Conservation (phyloP, 2,329 filamentous ascomycete species). For the Cercospora sojina region DNA sequence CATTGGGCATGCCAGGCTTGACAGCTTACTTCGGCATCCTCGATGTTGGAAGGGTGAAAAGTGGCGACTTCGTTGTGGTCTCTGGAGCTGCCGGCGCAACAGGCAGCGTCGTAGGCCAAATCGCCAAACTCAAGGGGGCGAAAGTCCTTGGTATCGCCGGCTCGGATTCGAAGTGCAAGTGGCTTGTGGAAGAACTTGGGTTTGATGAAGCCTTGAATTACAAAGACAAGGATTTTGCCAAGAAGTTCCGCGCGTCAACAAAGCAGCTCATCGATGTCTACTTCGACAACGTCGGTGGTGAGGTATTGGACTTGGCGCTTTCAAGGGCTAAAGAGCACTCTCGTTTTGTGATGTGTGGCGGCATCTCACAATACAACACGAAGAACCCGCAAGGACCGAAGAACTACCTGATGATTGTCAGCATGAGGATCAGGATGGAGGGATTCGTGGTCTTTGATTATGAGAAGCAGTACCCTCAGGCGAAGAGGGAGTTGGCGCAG, state of each 20-base stretch:
- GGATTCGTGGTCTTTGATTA: conserved; percentile 75
- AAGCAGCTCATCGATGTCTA: conserved; percentile 58
- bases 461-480: conserved; percentile 56
- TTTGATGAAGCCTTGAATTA: conserved; percentile 70
- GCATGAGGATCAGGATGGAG: conserved; percentile 61
- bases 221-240: conserved; percentile 61
- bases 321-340: conserved; percentile 58
- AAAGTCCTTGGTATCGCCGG: conserved; percentile 66
- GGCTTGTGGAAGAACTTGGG: conserved; percentile 63
- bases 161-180: conserved; percentile 64
- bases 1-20: conserved; percentile 63
- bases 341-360: conserved; percentile 69
- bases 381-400: conserved; percentile 54
- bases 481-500: conserved; percentile 52
- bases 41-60: conserved; percentile 65
- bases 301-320: conserved; percentile 66
- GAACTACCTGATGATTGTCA: conserved; percentile 55
- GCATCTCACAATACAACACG: conserved; percentile 66
- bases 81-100: conserved; percentile 77
- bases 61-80: conserved; percentile 73
- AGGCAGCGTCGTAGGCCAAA: conserved; percentile 73
- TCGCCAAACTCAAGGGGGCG: conserved; percentile 69
- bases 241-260: conserved; percentile 61
- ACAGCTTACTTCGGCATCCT: conserved; percentile 76
- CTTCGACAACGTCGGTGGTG: conserved; percentile 71